phyloP scores from a whole-genome alignment of 768 basidiomycete species.

The Omphalotus guepiniiformis region DNA sequence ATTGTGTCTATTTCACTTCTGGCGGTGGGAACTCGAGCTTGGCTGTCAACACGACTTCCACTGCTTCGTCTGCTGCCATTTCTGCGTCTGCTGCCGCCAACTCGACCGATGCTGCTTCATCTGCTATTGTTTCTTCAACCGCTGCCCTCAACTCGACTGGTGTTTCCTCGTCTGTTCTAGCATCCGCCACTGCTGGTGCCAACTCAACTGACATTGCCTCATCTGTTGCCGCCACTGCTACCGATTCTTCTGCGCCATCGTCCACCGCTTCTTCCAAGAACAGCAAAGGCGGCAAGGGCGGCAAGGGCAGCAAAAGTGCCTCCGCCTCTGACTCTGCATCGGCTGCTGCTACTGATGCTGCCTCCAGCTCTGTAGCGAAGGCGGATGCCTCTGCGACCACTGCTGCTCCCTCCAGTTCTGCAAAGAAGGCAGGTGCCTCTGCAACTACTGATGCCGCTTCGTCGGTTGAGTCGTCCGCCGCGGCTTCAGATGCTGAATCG shows the following conservation, averaged over 20 bases:
- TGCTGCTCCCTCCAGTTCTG: background rate
- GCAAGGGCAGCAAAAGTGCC: background rate
- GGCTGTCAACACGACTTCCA: background rate
- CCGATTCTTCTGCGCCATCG: background rate
- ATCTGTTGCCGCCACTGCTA: background rate
- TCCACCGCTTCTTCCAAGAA: too few species aligned
- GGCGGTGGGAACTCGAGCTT: background rate
- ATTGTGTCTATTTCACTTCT: slow-evolving; percentile 28
- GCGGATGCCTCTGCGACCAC: background rate
- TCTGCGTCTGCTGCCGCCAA: background rate
- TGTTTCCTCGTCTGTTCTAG: too few species aligned
- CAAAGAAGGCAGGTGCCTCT: background rate
- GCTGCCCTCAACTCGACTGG: background rate
- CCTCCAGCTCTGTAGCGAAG: too few species aligned
- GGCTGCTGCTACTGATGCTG: background rate
- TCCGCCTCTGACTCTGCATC: background rate
- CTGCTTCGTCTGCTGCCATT: background rate
- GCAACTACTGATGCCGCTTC: too few species aligned
- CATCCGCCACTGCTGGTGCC: background rate
- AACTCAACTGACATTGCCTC: background rate
- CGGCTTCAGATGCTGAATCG: background rate
- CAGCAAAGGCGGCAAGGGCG: background rate
- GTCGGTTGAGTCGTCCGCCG: too few species aligned
- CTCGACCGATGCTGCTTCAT: background rate
- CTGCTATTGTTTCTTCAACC: background rate